These are phyloP conservation scores for Eudorina sp. DNA, from an alignment of 139 green algal genomes.

Conservation along the genomic window DNA sequence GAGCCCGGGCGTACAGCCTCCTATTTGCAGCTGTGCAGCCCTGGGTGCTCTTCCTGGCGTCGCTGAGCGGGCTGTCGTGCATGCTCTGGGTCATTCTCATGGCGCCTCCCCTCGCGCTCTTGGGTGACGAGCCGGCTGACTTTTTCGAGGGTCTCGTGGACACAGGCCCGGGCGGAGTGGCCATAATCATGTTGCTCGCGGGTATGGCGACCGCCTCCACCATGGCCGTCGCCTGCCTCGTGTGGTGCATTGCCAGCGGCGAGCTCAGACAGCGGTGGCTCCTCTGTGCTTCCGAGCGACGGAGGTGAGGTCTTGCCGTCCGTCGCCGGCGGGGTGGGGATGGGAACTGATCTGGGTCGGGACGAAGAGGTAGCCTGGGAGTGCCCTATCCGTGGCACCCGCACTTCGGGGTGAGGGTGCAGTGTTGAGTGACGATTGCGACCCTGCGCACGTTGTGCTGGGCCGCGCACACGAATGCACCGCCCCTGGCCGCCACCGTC, in stretches of 20 bases:
- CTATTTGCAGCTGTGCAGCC: neutral
- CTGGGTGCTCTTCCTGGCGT: neutral
- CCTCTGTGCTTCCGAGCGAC: neutral
- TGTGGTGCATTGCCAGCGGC: slow-evolving; percentile 9
- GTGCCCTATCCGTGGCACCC: no score
- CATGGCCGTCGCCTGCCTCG: neutral
- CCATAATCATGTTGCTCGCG: neutral
- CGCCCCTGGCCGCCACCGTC: no score
- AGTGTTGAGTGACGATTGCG: no score
- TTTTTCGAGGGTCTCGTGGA: neutral
- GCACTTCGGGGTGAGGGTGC: no score
- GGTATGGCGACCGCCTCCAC: no score
- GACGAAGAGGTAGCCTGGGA: no score
- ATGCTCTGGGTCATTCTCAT: slow-evolving; percentile 13
- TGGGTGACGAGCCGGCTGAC: neutral
- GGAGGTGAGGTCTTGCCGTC: neutral
- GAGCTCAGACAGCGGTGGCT: slow-evolving; percentile 19
- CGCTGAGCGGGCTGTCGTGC: neutral
- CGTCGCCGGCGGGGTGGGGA: neutral
- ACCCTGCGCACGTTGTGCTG: no score
- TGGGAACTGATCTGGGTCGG: no score
- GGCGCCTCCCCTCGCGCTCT: neutral
- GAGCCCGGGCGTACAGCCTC: no score
- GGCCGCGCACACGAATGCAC: no score
- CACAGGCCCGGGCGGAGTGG: neutral